Evolutionary conservation across 2,329 filamentous ascomycete genomes (phyloP).

Genomic region (Raffaelea albimanens): DNA sequence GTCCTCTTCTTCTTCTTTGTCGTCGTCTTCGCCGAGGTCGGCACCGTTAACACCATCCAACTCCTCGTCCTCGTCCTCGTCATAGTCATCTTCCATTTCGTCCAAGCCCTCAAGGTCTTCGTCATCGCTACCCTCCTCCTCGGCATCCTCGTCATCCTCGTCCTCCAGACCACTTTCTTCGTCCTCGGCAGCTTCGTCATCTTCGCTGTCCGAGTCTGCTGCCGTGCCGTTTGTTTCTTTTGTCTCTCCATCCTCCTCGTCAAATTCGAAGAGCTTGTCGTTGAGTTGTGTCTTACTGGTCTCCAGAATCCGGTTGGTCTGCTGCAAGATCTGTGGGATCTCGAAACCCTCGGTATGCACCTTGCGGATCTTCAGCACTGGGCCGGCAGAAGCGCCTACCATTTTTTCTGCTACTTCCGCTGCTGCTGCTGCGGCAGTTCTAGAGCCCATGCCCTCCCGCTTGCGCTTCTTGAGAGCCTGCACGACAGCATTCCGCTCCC

Average conservation of each 20-base stretch:
- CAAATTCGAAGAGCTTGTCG: conserved; percentile 36
- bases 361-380: conserved; percentile 65
- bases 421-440: conserved; percentile 38
- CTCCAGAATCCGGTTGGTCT: conserved; percentile 72
- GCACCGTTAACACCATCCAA: conserved; percentile 25
- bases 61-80: conserved; percentile 21
- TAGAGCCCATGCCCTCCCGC: conserved; percentile 31
- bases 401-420: conserved; percentile 50
- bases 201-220: neutral
- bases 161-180: conserved; percentile 17
- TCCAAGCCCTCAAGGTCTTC: conserved; percentile 18
- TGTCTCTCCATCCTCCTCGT: conserved; percentile 35
- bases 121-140: conserved; percentile 22
- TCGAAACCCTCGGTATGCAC: conserved; percentile 83
- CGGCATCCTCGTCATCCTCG: conserved; percentile 22
- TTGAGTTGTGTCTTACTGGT: conserved; percentile 41
- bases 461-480: conserved; percentile 64
- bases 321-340: conserved; percentile 86
- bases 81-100: conserved; percentile 24
- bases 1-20: conserved; percentile 25
- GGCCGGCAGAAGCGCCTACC: conserved; percentile 62
- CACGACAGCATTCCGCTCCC: conserved; percentile 30
- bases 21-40: conserved; percentile 23
- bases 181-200: conserved; percentile 23
- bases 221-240: conserved; percentile 21